Evolutionary conservation across 1,139 yeast genomes (phyloP).

Genomic region (Ashbya aceris): DNA sequence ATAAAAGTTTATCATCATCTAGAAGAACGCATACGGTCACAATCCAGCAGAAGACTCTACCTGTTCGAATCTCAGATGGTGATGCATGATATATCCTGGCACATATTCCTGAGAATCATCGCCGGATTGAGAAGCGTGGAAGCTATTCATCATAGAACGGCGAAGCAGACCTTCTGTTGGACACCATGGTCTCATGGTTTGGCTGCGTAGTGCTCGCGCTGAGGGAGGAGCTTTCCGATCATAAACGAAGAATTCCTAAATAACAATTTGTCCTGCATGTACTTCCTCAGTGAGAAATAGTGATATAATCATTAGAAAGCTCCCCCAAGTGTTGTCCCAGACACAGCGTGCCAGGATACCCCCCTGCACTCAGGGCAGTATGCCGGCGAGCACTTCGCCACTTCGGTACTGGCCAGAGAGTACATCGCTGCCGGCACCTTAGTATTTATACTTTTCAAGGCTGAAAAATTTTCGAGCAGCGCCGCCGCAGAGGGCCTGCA

Average conservation of each 20-base stretch:
- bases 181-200: slow-evolving; percentile 26
- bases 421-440: too few species aligned
- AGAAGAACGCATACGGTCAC: slow-evolving; percentile 1
- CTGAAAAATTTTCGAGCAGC: too few species aligned
- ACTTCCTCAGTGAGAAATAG: slow-evolving; percentile 30
- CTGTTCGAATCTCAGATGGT: slow-evolving; percentile 26
- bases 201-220: not conserved
- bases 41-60: not conserved
- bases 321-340: not conserved
- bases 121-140: slow-evolving; percentile 30
- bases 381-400: too few species aligned
- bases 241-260: slow-evolving; percentile 33
- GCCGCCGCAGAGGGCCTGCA: too few species aligned
- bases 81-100: slow-evolving; percentile 32
- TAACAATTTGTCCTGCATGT: slow-evolving; percentile 33
- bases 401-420: too few species aligned
- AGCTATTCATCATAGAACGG: slow-evolving; percentile 26
- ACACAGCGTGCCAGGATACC: too few species aligned
- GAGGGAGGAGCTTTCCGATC: slow-evolving; percentile 14
- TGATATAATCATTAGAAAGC: slow-evolving; percentile 20
- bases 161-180: slow-evolving; percentile 12
- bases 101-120: slow-evolving; percentile 31
- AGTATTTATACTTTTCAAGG: too few species aligned
- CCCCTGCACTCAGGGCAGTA: too few species aligned
- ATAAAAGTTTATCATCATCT: slow-evolving; percentile 26